Evolutionary conservation across 75 land plant species (phyloP).

Genomic region (Pinus taeda): DNA sequence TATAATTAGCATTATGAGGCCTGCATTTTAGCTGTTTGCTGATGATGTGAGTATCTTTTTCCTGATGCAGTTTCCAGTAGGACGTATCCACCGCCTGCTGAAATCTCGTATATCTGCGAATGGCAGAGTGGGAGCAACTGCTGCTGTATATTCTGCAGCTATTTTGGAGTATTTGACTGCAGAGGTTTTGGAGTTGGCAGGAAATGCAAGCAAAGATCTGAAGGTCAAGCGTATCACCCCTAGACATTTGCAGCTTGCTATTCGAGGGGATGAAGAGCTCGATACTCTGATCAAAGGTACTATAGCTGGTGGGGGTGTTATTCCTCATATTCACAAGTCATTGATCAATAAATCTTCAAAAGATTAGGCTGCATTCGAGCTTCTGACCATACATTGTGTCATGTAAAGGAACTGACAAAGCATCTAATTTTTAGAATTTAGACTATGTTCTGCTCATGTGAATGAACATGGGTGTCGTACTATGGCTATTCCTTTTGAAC

Average conservation of each 20-base stretch:
- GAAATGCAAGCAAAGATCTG: constrained; percentile 61
- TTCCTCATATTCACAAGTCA: constrained; percentile 67
- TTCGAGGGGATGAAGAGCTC: constrained; percentile 66
- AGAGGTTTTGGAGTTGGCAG: constrained; percentile 69
- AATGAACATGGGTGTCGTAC: no score
- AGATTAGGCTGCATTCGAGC: constrained; percentile 8
- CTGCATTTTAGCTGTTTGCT: neutral
- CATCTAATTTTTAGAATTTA: no score
- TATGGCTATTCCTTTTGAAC: no score
- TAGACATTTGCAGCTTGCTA: constrained; percentile 61
- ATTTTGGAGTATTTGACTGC: constrained; percentile 65
- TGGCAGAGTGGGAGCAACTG: constrained; percentile 65
- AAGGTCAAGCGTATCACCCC: constrained; percentile 60
- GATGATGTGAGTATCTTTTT: neutral
- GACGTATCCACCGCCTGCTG: constrained; percentile 51
- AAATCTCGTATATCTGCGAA: constrained; percentile 51
- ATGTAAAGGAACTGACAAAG: no score
- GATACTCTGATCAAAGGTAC: constrained; percentile 54
- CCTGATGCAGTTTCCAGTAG: constrained; percentile 52
- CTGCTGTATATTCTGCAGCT: constrained; percentile 67
- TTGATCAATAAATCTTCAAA: constrained; percentile 60
- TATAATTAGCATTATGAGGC: neutral
- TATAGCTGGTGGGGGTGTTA: constrained; percentile 63
- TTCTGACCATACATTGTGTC: no score
- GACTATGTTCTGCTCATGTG: no score